Conservation (phyloP, 2,329 filamentous ascomycete genomes). For the Penicillium thymicola region DNA sequence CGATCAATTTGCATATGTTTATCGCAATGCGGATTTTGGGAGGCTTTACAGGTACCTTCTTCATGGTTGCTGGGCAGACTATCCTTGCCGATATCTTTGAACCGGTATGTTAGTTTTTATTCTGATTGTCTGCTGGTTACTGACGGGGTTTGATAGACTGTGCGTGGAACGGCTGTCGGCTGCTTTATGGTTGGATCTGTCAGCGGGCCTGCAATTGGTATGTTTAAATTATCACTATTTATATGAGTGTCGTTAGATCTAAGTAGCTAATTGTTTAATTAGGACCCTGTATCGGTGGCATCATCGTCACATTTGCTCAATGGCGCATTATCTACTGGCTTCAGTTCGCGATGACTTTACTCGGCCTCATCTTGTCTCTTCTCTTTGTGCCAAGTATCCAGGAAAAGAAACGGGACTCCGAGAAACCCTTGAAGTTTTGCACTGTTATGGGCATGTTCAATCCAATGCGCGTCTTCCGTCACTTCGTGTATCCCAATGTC, state of each 20-base stretch:
- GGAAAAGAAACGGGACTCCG: constrained; percentile 55
- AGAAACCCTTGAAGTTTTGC: constrained; percentile 43
- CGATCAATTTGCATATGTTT: constrained; percentile 34
- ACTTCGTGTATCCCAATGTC: constrained; percentile 68
- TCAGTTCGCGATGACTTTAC: constrained; percentile 64
- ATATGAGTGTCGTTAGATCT: too few relatives aligned
- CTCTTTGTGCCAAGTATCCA: constrained; percentile 67
- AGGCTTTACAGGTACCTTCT: constrained; percentile 39
- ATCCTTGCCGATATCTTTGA: constrained; percentile 41
- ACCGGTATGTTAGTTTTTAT: constrained; percentile 24
- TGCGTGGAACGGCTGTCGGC: constrained; percentile 44
- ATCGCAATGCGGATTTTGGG: constrained; percentile 36
- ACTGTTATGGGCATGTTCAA: constrained; percentile 50
- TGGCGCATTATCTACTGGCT: constrained; percentile 80
- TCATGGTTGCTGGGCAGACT: constrained; percentile 41
- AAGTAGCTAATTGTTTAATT: constrained; percentile 1
- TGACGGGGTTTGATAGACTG: constrained; percentile 23
- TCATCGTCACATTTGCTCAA: constrained; percentile 70
- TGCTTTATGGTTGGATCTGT: constrained; percentile 46
- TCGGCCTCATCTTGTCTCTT: constrained; percentile 58
- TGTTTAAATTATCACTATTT: not conserved
- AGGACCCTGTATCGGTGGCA: constrained; percentile 64
- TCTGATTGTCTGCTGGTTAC: not conserved
- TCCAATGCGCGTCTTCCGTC: constrained; percentile 57
- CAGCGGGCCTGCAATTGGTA: constrained; percentile 44